These are phyloP conservation scores for Fusarium nisikadoi DNA, from an alignment of 2,329 filamentous ascomycete genomes.

Conservation along the genomic window DNA sequence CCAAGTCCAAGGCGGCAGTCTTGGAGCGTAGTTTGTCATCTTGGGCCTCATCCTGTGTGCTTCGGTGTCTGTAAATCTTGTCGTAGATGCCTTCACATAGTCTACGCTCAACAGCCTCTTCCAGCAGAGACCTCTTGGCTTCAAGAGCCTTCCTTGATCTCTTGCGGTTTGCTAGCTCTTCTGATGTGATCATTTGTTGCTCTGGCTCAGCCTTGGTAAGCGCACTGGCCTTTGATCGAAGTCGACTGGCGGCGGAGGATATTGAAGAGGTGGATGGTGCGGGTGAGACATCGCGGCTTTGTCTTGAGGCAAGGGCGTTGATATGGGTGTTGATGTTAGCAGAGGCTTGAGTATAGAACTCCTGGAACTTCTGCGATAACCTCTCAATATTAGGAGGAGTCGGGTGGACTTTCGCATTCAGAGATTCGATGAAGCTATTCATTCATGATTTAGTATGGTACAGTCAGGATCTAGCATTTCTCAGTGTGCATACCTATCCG, in stretches of 20 bases:
- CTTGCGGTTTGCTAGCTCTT: constrained; percentile 84
- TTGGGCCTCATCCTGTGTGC: constrained; percentile 91
- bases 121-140: constrained; percentile 77
- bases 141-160: constrained; percentile 82
- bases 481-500: constrained; percentile 74
- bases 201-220: constrained; percentile 61
- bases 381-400: constrained; percentile 85
- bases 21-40: constrained; percentile 96
- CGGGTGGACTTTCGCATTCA: constrained; percentile 87
- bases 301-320: constrained; percentile 77
- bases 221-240: constrained; percentile 66
- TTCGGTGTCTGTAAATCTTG: constrained; percentile 90
- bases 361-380: constrained; percentile 88
- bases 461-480: neutral
- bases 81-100: constrained; percentile 87
- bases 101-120: constrained; percentile 90
- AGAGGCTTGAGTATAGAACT: constrained; percentile 87
- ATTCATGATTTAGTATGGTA: constrained; percentile 30
- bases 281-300: constrained; percentile 74
- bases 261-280: constrained; percentile 65
- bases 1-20: constrained; percentile 88
- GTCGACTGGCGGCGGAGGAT: constrained; percentile 64
- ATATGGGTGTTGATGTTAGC: constrained; percentile 89
- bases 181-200: constrained; percentile 90
- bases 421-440: constrained; percentile 85